Evolutionary conservation across 371 early-diverging fungal species (phyloP).

Genomic region (Mortierella sp.): DNA sequence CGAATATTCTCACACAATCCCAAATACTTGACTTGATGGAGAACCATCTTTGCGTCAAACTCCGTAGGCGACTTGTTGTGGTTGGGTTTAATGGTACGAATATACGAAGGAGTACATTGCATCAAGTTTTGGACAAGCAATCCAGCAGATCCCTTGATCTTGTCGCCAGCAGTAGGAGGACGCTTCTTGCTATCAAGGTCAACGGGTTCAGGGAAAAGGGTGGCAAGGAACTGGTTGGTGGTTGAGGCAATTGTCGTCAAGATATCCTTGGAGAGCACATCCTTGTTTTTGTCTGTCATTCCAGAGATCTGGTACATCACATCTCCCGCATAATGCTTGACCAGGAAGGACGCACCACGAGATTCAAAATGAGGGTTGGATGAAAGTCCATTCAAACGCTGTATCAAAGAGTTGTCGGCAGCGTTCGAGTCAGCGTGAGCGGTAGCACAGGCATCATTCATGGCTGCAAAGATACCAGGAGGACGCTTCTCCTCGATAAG

Average conservation of each 20-base stretch:
- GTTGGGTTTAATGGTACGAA: slow-evolving; percentile 99
- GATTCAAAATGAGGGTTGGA: slow-evolving; percentile 86
- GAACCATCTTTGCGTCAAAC: slow-evolving; percentile 92
- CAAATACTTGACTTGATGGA: slow-evolving; percentile 97
- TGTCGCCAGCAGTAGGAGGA: slow-evolving; percentile 87
- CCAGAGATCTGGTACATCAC: slow-evolving; percentile 94
- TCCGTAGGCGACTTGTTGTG: slow-evolving; percentile 90
- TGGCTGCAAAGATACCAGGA: slow-evolving; percentile 92
- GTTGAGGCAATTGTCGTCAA: slow-evolving; percentile 84
- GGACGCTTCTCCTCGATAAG: slow-evolving; percentile 96
- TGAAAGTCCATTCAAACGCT: slow-evolving; percentile 77
- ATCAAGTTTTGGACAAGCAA: slow-evolving; percentile 92
- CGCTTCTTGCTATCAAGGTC: slow-evolving; percentile 91
- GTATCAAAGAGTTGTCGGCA: slow-evolving; percentile 91
- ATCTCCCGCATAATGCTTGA: slow-evolving; percentile 98
- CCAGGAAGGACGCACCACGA: slow-evolving; percentile 81
- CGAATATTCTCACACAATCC: slow-evolving; percentile 98
- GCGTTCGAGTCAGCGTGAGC: slow-evolving; percentile 91
- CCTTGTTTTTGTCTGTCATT: slow-evolving; percentile 99
- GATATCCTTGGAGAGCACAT: slow-evolving; percentile 93
- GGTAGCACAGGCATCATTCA: slow-evolving; percentile 96
- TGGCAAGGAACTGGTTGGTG: slow-evolving; percentile 72
- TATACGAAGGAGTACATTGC: slow-evolving; percentile 97
- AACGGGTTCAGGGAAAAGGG: slow-evolving; percentile 90
- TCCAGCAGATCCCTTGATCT: slow-evolving; percentile 77